Percentiles rank a stretch among this genome's conserved stretches.
These are phyloP conservation scores for Davidsoniella neocaledoniae DNA, from an alignment of 2,329 filamentous ascomycete species.

Conservation along the genomic window DNA sequence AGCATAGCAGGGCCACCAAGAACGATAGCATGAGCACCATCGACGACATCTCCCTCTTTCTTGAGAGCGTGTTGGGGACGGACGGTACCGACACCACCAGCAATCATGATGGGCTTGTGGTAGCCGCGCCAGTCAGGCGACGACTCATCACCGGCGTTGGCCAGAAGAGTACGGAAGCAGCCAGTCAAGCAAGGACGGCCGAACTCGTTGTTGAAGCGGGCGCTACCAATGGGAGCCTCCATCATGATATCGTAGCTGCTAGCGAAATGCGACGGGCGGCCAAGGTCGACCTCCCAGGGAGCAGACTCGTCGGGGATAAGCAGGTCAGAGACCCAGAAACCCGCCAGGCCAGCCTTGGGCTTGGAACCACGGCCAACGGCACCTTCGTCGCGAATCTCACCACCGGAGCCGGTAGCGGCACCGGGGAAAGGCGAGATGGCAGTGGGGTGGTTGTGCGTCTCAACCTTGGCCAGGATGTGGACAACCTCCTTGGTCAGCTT, in stretches of 20 bases:
- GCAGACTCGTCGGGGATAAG: conserved; percentile 67
- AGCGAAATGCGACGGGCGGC: conserved; percentile 79
- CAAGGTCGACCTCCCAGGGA: conserved; percentile 85
- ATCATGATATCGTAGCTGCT: conserved; percentile 95
- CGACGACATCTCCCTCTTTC: conserved; percentile 56
- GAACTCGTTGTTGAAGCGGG: conserved; percentile 96
- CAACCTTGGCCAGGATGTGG: conserved; percentile 82
- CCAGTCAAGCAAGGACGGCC: conserved; percentile 77
- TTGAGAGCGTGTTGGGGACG: conserved; percentile 84
- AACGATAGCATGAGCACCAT: conserved; percentile 82
- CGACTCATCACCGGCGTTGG: conserved; percentile 34
- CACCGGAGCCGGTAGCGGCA: conserved; percentile 86
- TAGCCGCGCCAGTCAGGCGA: conserved; percentile 65
- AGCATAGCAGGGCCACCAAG: conserved; percentile 95
- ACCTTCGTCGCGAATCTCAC: conserved; percentile 90
- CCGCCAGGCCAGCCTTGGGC: conserved; percentile 79
- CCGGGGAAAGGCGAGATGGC: conserved; percentile 87
- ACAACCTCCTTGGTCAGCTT: conserved; percentile 70
- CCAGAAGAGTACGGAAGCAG: conserved; percentile 80
- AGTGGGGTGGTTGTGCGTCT: conserved; percentile 95
- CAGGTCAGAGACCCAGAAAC: conserved; percentile 91
- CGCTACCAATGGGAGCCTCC: conserved; percentile 87
- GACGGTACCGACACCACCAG: conserved; percentile 85
- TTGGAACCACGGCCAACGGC: conserved; percentile 83
- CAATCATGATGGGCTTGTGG: conserved; percentile 98